Evolutionary conservation across 371 early-diverging fungal genomes (phyloP).

Genomic region (Batkoa obscura): DNA sequence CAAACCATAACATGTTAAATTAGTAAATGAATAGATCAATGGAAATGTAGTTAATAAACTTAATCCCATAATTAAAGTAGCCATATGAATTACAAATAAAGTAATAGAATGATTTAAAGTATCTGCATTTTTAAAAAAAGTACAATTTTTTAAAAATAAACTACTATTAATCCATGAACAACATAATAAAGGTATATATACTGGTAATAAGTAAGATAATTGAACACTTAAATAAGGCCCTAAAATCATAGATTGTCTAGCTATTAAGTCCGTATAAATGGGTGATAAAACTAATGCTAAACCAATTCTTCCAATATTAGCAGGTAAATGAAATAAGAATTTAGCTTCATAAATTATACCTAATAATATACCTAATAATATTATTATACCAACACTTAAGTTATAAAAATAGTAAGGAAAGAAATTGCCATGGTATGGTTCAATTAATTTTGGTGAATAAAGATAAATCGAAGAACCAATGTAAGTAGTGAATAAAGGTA

Average conservation of each 20-base stretch:
- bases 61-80: neutral
- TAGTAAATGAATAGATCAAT: neutral
- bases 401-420: neutral
- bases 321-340: neutral
- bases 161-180: neutral
- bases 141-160: neutral
- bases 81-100: neutral
- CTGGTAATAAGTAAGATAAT: neutral
- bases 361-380: neutral
- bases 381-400: neutral
- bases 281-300: neutral
- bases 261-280: neutral
- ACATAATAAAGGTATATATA: neutral
- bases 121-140: slow-evolving; percentile 3
- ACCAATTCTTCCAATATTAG: neutral
- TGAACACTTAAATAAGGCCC: neutral
- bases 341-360: neutral
- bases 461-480: neutral
- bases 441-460: neutral
- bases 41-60: neutral
- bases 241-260: neutral
- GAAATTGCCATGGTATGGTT: slow-evolving; percentile 1
- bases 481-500: neutral
- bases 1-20: neutral
- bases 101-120: neutral